These are phyloP conservation scores for Bretschneidera sinensis DNA, from an alignment of 345 rosid genomes.

Conservation along the genomic window DNA sequence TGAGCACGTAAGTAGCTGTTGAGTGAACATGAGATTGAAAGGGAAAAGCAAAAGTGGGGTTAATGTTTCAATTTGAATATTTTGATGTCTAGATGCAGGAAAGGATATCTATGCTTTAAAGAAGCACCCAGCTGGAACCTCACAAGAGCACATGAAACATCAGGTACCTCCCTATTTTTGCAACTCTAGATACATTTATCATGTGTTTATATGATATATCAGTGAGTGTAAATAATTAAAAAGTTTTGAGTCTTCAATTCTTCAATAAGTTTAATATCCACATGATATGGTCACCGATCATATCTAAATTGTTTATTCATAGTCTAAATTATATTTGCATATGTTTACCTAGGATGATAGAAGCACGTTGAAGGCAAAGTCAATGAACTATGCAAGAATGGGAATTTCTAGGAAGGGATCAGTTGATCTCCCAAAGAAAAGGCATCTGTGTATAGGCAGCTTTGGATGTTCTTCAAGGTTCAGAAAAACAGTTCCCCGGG, in stretches of 20 bases:
- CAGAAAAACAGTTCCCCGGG: neutral
- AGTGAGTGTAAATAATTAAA: too few relatives aligned
- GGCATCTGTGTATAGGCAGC: neutral
- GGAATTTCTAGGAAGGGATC: neutral
- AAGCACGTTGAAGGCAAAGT: constrained; percentile 1
- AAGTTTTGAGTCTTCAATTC: too few relatives aligned
- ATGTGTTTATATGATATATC: too few relatives aligned
- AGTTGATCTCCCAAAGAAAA: too few relatives aligned
- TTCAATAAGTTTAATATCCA: too few relatives aligned
- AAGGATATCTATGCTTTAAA: constrained; percentile 1
- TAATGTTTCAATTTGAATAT: neutral
- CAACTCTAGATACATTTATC: too few relatives aligned
- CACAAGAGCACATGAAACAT: constrained; percentile 3
- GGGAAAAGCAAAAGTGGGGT: neutral
- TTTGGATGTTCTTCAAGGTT: constrained; percentile 1
- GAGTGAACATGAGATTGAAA: neutral
- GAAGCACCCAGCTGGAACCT: neutral
- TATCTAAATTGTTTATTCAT: too few relatives aligned
- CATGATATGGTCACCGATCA: too few relatives aligned
- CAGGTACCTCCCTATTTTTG: neutral
- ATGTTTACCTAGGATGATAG: neutral
- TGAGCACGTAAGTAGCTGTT: neutral
- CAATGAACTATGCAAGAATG: neutral
- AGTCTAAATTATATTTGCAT: too few relatives aligned
- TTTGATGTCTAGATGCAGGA: constrained; percentile 14